phyloP scores from a whole-genome alignment of 768 basidiomycete species.

The Collybia nuda region DNA sequence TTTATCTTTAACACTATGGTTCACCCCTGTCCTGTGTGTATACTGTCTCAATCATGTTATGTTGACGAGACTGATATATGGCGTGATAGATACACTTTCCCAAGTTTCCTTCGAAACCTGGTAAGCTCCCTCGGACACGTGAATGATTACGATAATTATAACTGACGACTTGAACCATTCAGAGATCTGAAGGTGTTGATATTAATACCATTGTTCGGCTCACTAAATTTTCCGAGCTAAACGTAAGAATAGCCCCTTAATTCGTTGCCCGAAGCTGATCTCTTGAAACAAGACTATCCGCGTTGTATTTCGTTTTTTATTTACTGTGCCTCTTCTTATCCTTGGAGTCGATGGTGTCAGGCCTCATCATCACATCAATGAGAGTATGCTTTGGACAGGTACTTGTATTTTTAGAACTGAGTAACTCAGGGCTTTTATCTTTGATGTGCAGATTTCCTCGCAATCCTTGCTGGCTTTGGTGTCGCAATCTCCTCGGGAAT shows the following conservation, averaged over 20 bases:
- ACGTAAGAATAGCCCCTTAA: conserved; percentile 45
- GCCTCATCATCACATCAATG: conserved; percentile 63
- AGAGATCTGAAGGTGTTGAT: conserved; percentile 68
- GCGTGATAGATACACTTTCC: conserved; percentile 60
- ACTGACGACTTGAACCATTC: background rate
- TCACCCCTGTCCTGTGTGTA: conserved; percentile 67
- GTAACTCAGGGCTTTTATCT: background rate
- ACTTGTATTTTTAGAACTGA: conserved; percentile 4
- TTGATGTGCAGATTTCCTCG: conserved; percentile 50
- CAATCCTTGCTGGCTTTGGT: conserved; percentile 58
- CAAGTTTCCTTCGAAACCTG: conserved; percentile 57
- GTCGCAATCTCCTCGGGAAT: conserved; percentile 67
- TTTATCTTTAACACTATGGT: conserved; percentile 70
- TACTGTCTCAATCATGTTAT: conserved; percentile 1
- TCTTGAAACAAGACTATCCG: conserved; percentile 54
- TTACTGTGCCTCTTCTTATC: conserved; percentile 62
- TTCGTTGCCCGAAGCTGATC: background rate
- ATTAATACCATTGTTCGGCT: conserved; percentile 64
- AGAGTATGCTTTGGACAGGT: conserved; percentile 56
- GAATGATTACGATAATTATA: no score
- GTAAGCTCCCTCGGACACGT: conserved; percentile 33
- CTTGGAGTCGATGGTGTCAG: conserved; percentile 70
- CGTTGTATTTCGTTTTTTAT: conserved; percentile 71
- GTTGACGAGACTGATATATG: conserved; percentile 10
- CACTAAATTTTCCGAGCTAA: conserved; percentile 80